Conservation (phyloP, 2,329 filamentous ascomycete genomes). For the Lasiodiplodia gonubiensis region DNA sequence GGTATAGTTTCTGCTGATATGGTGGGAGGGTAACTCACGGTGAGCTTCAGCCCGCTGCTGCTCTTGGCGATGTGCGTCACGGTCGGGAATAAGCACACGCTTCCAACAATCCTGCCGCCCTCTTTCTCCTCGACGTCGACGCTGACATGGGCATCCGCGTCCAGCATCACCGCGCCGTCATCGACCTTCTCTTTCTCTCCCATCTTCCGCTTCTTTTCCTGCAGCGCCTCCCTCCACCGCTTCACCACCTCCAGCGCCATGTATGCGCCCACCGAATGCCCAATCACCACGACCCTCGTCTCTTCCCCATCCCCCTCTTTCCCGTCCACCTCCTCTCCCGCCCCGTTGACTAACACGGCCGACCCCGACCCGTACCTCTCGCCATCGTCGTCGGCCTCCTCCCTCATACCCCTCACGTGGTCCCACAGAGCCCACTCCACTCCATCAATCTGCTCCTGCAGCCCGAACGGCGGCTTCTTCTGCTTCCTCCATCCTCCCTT, state of each 20-base stretch:
- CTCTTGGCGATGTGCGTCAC: slow-evolving; percentile 54
- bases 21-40: slow-evolving; percentile 39
- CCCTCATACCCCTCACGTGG: slow-evolving; percentile 40
- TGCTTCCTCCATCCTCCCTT: background rate
- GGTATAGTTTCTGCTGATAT: background rate
- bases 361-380: slow-evolving; percentile 50
- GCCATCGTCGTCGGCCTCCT: slow-evolving; percentile 8
- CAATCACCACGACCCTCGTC: slow-evolving; percentile 46
- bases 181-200: slow-evolving; percentile 33
- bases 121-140: background rate
- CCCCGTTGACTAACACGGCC: slow-evolving; percentile 28
- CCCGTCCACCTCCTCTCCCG: slow-evolving; percentile 28
- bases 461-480: slow-evolving; percentile 44
- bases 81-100: slow-evolving; percentile 54
- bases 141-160: background rate
- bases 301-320: slow-evolving; percentile 12
- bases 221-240: slow-evolving; percentile 37
- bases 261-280: slow-evolving; percentile 56
- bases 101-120: slow-evolving; percentile 13
- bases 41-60: slow-evolving; percentile 48
- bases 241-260: slow-evolving; percentile 52
- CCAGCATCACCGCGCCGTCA: slow-evolving; percentile 7
- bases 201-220: slow-evolving; percentile 17
- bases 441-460: slow-evolving; percentile 59
- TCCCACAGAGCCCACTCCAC: slow-evolving; percentile 51